Conservation (phyloP, 306 rosid species). For the Prunus dulcis region DNA sequence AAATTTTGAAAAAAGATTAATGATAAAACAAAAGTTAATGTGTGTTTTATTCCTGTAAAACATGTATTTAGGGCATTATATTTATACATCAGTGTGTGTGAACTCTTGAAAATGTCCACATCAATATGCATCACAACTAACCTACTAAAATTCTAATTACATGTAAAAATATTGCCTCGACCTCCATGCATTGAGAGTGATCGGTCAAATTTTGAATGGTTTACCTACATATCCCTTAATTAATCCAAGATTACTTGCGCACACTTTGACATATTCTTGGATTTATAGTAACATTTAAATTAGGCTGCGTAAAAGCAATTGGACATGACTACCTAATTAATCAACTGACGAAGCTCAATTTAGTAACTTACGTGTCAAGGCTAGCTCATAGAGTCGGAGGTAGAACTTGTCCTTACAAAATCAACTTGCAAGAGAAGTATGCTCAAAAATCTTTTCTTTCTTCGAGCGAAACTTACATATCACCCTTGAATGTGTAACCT, state of each 20-base stretch:
- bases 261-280: not conserved
- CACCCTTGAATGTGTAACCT: not conserved
- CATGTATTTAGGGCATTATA: not conserved
- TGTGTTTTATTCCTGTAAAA: too few relatives aligned
- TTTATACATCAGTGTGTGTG: not conserved
- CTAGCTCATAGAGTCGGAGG: not conserved
- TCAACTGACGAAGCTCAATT: not conserved
- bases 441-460: too few relatives aligned
- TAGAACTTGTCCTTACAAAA: not conserved
- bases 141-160: not conserved
- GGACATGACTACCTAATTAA: not conserved
- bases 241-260: not conserved
- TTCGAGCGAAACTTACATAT: too few relatives aligned
- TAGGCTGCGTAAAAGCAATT: not conserved
- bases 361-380: not conserved
- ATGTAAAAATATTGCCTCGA: not conserved
- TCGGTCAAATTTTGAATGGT: constrained; percentile 3
- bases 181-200: not conserved
- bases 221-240: not conserved
- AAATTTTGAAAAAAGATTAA: too few relatives aligned
- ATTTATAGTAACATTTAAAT: not conserved
- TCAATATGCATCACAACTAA: not conserved
- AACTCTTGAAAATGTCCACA: not conserved
- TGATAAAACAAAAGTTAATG: too few relatives aligned
- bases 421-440: not conserved